These are phyloP conservation scores for Kazachstania sp. DNA, from an alignment of 1,139 yeast species.

Conservation along the genomic window DNA sequence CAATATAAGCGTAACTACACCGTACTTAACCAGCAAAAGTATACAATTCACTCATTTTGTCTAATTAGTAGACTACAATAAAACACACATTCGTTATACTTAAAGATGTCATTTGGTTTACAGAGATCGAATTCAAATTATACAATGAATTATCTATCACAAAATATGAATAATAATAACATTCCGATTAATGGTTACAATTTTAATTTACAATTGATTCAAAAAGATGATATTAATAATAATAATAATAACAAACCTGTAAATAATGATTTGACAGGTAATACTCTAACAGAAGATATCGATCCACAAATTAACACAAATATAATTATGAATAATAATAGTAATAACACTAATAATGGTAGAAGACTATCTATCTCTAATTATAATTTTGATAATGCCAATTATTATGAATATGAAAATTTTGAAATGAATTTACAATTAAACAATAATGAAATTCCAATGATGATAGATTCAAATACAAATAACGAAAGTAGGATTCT, in stretches of 20 bases:
- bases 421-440: constrained; percentile 12
- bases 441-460: neutral
- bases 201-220: constrained; percentile 14
- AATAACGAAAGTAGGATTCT: neutral
- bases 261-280: constrained; percentile 16
- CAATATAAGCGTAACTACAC: too few species aligned
- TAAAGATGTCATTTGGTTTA: neutral
- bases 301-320: neutral
- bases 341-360: constrained; percentile 1
- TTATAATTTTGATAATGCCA: constrained; percentile 19
- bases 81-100: neutral
- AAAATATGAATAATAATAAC: neutral
- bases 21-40: too few species aligned
- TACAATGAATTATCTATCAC: neutral
- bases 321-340: neutral
- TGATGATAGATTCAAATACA: neutral
- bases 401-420: constrained; percentile 23
- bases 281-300: constrained; percentile 13
- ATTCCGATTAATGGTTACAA: constrained; percentile 6
- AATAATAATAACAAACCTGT: constrained; percentile 5
- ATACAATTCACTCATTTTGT: too few species aligned
- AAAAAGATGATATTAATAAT: constrained; percentile 3
- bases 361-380: constrained; percentile 22
- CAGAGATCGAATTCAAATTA: constrained; percentile 1
- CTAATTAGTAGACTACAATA: too few species aligned